These are phyloP conservation scores for Peniophora sp. DNA, from an alignment of 1,284 basidiomycete species.

Conservation along the genomic window DNA sequence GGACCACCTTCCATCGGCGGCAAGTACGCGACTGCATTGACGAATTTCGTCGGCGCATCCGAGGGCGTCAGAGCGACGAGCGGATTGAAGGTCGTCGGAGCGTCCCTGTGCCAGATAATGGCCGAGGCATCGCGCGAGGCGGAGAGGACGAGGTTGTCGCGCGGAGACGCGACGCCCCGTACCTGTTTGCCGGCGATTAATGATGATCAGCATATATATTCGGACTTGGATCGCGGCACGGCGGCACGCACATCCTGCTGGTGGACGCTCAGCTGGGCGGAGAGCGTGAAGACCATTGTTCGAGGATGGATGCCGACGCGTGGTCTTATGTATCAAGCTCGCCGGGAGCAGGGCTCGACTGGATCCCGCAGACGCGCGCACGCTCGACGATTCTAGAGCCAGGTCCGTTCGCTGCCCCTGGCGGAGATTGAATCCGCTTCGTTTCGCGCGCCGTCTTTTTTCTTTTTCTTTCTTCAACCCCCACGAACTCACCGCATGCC, in stretches of 20 bases:
- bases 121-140: constrained; percentile 87
- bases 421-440: too few relatives aligned
- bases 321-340: background rate
- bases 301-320: constrained; percentile 7
- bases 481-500: constrained; percentile 47
- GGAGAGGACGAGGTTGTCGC: constrained; percentile 70
- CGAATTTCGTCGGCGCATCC: constrained; percentile 65
- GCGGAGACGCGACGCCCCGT: constrained; percentile 64
- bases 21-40: constrained; percentile 78
- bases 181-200: constrained; percentile 44
- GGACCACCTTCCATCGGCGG: constrained; percentile 59
- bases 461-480: constrained; percentile 31
- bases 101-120: constrained; percentile 71
- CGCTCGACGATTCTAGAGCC: too few relatives aligned
- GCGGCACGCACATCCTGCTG: constrained; percentile 41
- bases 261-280: constrained; percentile 66
- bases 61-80: constrained; percentile 28
- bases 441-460: too few relatives aligned
- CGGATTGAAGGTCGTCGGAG: constrained; percentile 43
- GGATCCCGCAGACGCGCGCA: constrained; percentile 10
- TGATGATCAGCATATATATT: too few relatives aligned
- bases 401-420: too few relatives aligned
- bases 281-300: constrained; percentile 76
- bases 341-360: too few relatives aligned
- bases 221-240: constrained; percentile 3